Evolutionary conservation across 352 stramenopile species (phyloP).

Genomic region (Phytophthora sp.): DNA sequence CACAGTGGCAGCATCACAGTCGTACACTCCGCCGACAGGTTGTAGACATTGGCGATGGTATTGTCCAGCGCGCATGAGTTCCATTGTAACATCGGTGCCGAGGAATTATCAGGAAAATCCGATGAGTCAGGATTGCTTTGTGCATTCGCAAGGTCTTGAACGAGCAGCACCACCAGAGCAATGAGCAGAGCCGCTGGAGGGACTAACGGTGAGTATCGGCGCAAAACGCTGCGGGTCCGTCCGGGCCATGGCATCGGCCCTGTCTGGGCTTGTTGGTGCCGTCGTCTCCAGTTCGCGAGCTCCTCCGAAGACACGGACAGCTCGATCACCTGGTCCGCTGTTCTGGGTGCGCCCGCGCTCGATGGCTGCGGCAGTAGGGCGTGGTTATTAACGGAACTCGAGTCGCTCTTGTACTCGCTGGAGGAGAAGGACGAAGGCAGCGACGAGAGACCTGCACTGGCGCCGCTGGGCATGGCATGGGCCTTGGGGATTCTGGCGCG

Average conservation of each 20-base stretch:
- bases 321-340: conserved; percentile 34
- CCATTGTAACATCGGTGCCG: conserved; percentile 36
- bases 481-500: conserved; percentile 22
- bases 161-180: conserved; percentile 40
- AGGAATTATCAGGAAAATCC: conserved; percentile 4
- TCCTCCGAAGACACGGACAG: conserved; percentile 43
- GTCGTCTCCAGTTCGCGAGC: conserved; percentile 22
- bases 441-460: conserved; percentile 25
- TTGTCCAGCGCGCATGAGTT: conserved; percentile 43
- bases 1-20: conserved; percentile 53
- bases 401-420: conserved; percentile 42
- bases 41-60: conserved; percentile 21
- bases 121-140: conserved; percentile 26
- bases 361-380: conserved; percentile 17
- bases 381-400: conserved; percentile 15
- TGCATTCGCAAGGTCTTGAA: conserved; percentile 38
- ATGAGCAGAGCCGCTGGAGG: conserved; percentile 42
- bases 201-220: conserved; percentile 41
- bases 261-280: conserved; percentile 20
- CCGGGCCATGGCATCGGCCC: conserved; percentile 40
- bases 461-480: conserved; percentile 39
- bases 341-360: conserved; percentile 17
- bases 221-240: conserved; percentile 37
- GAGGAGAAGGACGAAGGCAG: conserved; percentile 33
- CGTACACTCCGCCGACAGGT: conserved; percentile 47